Percentiles rank a stretch among this genome's conserved stretches.
These are phyloP conservation scores for Exidia glandulosa DNA, from an alignment of 768 basidiomycete genomes.

Conservation along the genomic window DNA sequence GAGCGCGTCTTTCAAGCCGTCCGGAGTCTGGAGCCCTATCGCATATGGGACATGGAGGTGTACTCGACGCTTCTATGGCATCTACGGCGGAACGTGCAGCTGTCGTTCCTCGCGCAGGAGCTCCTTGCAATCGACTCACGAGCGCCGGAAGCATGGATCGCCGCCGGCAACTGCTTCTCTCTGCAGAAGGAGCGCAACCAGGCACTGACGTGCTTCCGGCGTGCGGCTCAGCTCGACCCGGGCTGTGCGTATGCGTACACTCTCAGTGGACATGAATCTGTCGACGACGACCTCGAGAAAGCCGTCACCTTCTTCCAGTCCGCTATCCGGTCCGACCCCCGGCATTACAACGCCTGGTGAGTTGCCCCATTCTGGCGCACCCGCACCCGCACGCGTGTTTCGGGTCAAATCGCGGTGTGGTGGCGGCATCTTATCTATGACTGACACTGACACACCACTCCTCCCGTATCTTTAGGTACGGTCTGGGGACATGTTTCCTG, in stretches of 20 bases:
- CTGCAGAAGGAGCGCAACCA: slow-evolving; percentile 88
- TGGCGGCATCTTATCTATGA: too few relatives aligned
- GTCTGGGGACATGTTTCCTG: slow-evolving; percentile 94
- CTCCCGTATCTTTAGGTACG: slow-evolving; percentile 64
- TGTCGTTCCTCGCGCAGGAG: slow-evolving; percentile 90
- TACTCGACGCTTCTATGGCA: slow-evolving; percentile 97
- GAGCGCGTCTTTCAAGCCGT: slow-evolving; percentile 80
- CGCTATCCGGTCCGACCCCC: slow-evolving; percentile 80
- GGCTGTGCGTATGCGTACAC: slow-evolving; percentile 93
- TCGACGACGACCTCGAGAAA: slow-evolving; percentile 90
- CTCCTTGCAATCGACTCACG: slow-evolving; percentile 75
- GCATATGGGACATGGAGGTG: slow-evolving; percentile 86
- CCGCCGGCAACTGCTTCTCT: slow-evolving; percentile 91
- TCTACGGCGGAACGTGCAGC: slow-evolving; percentile 66
- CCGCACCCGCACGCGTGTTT: neutral
- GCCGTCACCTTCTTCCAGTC: slow-evolving; percentile 87
- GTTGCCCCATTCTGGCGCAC: slow-evolving; percentile 16
- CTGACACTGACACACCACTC: slow-evolving; percentile 9
- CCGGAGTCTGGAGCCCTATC: slow-evolving; percentile 79
- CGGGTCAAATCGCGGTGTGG: slow-evolving; percentile 22
- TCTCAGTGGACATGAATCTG: slow-evolving; percentile 90
- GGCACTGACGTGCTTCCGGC: slow-evolving; percentile 86
- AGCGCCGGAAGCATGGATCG: slow-evolving; percentile 88
- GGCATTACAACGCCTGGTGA: slow-evolving; percentile 98
- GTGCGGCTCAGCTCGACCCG: slow-evolving; percentile 82